Evolutionary conservation across 2,329 filamentous ascomycete genomes (phyloP).

Genomic region (Curvularia eragrostidis): DNA sequence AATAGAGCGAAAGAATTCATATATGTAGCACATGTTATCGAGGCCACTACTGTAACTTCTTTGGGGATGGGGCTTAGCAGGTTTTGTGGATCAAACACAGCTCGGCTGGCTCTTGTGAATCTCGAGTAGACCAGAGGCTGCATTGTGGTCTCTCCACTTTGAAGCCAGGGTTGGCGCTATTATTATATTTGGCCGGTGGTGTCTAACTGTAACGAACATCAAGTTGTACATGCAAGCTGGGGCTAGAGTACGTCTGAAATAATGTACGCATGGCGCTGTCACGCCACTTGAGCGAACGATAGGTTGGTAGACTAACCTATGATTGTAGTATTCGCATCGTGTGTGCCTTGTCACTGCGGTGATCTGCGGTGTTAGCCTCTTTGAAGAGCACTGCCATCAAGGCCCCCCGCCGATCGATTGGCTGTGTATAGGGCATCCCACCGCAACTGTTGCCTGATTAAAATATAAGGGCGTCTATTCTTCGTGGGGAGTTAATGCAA

Average conservation of each 20-base stretch:
- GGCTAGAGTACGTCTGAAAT: neutral
- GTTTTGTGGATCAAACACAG: neutral
- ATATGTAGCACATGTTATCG: neutral
- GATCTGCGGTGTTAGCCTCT: constrained; percentile 6
- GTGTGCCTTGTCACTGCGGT: neutral
- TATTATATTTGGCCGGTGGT: neutral
- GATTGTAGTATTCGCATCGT: no score
- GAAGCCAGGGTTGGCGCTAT: neutral
- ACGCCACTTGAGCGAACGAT: neutral
- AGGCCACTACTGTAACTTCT: neutral
- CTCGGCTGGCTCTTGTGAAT: neutral
- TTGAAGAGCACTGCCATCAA: constrained; percentile 12
- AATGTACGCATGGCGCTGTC: neutral
- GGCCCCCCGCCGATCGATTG: constrained; percentile 19
- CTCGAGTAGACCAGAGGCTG: neutral
- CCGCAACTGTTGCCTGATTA: neutral
- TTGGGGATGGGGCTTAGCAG: neutral
- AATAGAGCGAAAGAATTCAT: neutral
- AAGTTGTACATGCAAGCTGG: neutral
- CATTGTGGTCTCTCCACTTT: neutral
- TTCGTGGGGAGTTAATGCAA: neutral
- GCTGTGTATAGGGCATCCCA: neutral
- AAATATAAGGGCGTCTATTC: neutral
- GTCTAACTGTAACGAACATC: neutral
- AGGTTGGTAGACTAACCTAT: neutral